These are phyloP conservation scores for Penicillium sp. DNA, from an alignment of 2,329 filamentous ascomycete species.

Conservation along the genomic window DNA sequence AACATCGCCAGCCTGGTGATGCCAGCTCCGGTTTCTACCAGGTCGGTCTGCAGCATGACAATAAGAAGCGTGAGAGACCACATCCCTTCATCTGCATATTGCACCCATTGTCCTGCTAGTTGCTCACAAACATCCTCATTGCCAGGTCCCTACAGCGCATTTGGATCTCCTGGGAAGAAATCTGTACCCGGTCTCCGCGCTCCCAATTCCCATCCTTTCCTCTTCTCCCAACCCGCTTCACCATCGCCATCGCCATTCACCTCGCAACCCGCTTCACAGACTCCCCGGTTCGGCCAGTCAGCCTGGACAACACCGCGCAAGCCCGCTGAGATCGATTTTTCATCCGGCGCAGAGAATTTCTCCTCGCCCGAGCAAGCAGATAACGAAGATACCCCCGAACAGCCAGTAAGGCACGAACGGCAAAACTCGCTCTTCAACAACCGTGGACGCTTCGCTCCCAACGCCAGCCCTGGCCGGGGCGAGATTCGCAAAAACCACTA, in stretches of 20 bases:
- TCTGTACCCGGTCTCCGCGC: slow-evolving; percentile 52
- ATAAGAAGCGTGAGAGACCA: slow-evolving; percentile 49
- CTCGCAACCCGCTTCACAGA: slow-evolving; percentile 30
- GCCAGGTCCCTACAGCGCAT: slow-evolving; percentile 45
- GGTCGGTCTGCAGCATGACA: slow-evolving; percentile 49
- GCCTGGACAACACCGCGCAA: slow-evolving; percentile 56
- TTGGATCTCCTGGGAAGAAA: slow-evolving; percentile 55
- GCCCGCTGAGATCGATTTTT: slow-evolving; percentile 50
- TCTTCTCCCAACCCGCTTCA: slow-evolving; percentile 48
- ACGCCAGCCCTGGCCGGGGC: slow-evolving; percentile 61
- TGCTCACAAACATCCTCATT: slow-evolving; percentile 3
- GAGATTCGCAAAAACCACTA: slow-evolving; percentile 62
- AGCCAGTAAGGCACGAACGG: slow-evolving; percentile 36
- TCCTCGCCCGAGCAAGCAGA: slow-evolving; percentile 52
- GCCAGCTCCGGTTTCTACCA: slow-evolving; percentile 52
- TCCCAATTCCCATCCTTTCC: slow-evolving; percentile 54
- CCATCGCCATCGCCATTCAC: slow-evolving; percentile 33
- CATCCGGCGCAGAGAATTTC: slow-evolving; percentile 51
- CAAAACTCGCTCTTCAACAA: slow-evolving; percentile 47
- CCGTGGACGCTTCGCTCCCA: slow-evolving; percentile 48
- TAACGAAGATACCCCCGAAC: slow-evolving; percentile 54
- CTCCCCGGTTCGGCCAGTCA: slow-evolving; percentile 39
- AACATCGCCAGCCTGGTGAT: slow-evolving; percentile 49
- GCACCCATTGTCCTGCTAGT: neutral
- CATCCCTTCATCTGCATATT: neutral